Conservation (phyloP, 331 rosid genomes). For the Stylosanthes scabra region DNA sequence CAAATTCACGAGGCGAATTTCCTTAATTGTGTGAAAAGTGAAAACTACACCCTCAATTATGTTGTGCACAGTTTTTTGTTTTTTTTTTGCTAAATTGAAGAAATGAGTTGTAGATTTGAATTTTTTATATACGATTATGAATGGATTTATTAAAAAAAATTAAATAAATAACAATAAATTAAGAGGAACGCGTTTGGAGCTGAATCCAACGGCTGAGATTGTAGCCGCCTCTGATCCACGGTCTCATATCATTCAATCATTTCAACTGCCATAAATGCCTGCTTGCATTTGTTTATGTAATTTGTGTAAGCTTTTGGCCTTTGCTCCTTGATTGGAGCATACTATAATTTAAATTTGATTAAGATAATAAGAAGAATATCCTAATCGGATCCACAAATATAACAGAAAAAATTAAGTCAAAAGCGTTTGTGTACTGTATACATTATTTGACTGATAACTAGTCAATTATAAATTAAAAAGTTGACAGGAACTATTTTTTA, state of each 20-base stretch:
- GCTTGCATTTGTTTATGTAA: conserved; percentile 12
- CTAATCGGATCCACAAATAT: not conserved
- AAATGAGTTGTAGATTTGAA: not conserved
- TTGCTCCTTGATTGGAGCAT: conserved; percentile 27
- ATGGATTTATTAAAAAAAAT: no score
- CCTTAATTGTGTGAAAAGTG: no score
- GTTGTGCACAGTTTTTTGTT: no score
- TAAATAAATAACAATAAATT: not conserved
- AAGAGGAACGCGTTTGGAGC: conserved; percentile 46
- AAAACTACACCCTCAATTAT: no score
- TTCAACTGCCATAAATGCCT: conserved; percentile 56
- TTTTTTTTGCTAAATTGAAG: no score
- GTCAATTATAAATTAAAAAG: not conserved
- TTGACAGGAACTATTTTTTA: not conserved
- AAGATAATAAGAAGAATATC: conserved; percentile 26
- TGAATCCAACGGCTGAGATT: conserved; percentile 45
- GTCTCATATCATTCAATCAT: conserved; percentile 41
- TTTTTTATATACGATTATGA: no score
- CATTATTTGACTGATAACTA: conserved; percentile 11
- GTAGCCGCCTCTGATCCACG: conserved; percentile 78
- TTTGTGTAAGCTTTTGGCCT: not conserved
- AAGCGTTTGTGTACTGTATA: conserved; percentile 9
- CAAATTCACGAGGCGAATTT: no score
- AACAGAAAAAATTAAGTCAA: conserved; percentile 30
- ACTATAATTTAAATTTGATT: not conserved